Evolutionary conservation across 176 grass and related monocot genomes (phyloP).

Genomic region (Typha latifolia): DNA sequence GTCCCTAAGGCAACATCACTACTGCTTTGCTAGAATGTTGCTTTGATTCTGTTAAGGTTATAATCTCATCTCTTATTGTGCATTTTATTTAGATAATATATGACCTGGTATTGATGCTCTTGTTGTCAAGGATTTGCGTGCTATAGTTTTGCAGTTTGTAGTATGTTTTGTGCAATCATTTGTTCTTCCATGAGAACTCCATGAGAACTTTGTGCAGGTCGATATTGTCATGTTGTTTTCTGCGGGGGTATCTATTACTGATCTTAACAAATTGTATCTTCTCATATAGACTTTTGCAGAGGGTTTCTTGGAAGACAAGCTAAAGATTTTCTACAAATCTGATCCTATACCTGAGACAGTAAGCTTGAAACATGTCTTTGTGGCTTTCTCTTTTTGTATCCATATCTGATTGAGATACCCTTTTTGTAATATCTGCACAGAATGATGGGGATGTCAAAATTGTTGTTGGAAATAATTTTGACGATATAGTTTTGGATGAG

Average conservation of each 20-base stretch:
- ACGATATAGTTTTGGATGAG: conserved; percentile 89
- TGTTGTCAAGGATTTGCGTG: no score
- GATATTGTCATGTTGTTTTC: neutral
- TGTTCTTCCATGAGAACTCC: no score
- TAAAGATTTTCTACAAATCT: conserved; percentile 81
- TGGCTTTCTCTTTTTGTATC: conserved; percentile 6
- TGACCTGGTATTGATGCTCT: no score
- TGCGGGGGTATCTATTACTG: neutral
- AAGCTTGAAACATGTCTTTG: conserved; percentile 22
- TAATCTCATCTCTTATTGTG: no score
- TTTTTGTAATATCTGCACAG: conserved; percentile 34
- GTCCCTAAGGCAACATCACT: no score
- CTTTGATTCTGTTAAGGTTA: no score
- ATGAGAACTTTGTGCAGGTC: neutral
- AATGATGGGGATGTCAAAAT: conserved; percentile 86
- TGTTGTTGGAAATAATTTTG: conserved; percentile 83
- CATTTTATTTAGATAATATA: no score
- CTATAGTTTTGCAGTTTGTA: no score
- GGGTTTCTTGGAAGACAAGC: conserved; percentile 71
- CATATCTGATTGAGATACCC: conserved; percentile 1
- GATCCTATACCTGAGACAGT: conserved; percentile 74
- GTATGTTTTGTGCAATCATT: no score
- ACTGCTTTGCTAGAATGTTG: no score
- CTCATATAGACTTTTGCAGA: conserved; percentile 48
- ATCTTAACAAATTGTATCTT: neutral